A percentile compares a stretch with the other conserved stretches of the same genome.
phyloP scores from a whole-genome alignment of 768 basidiomycete species.

The Kwoniella sp. region DNA sequence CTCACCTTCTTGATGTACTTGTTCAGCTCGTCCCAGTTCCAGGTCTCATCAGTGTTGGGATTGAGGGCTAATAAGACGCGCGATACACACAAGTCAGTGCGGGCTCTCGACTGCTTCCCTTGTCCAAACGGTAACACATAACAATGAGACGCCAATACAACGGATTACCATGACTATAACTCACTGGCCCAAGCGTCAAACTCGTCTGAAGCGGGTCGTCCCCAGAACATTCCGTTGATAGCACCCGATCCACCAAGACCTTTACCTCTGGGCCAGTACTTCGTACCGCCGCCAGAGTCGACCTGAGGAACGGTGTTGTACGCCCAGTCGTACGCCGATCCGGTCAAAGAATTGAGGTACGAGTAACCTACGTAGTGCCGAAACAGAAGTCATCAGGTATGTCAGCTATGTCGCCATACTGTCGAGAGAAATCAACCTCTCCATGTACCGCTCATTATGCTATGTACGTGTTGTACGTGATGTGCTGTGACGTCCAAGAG shows the following conservation, averaged over 20 bases:
- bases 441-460: too few species aligned
- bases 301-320: conserved; percentile 49
- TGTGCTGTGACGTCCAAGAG: too few species aligned
- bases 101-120: too few species aligned
- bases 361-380: conserved; percentile 27
- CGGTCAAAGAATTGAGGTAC: conserved; percentile 39
- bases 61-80: conserved; percentile 54
- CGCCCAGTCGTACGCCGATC: conserved; percentile 45
- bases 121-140: too few species aligned
- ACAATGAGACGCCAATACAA: neutral
- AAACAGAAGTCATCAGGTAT: neutral
- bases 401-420: conserved; percentile 1
- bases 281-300: conserved; percentile 29
- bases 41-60: conserved; percentile 41
- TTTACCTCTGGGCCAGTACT: conserved; percentile 66
- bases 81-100: neutral
- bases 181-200: conserved; percentile 48
- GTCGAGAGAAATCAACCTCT: neutral
- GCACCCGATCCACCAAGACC: conserved; percentile 71
- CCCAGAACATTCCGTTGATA: conserved; percentile 70
- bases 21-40: conserved; percentile 50
- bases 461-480: too few species aligned
- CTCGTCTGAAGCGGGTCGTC: conserved; percentile 33
- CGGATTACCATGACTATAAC: too few species aligned
- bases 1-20: conserved; percentile 54